Evolutionary conservation across 306 rosid genomes (phyloP).

Genomic region (Oemleria cerasiformis): DNA sequence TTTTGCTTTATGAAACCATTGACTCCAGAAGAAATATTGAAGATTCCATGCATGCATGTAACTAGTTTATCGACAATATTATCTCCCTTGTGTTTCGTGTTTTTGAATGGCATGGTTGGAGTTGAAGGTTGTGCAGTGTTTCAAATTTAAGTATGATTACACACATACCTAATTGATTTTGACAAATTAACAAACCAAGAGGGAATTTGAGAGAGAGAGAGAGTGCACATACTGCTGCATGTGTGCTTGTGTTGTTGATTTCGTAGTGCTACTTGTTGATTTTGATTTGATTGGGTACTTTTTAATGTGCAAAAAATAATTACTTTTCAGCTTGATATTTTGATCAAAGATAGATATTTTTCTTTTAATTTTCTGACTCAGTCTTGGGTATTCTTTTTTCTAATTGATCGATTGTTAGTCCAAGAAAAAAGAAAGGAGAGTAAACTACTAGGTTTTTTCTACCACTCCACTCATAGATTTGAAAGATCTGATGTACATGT

Average conservation of each 20-base stretch:
- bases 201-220: no score
- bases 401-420: no score
- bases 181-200: no score
- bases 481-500: slow-evolving; percentile 1
- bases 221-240: no score
- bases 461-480: no score
- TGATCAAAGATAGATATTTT: no score
- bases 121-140: neutral
- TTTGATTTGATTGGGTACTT: slow-evolving; percentile 9
- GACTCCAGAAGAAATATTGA: neutral
- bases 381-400: no score
- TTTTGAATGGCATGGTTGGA: neutral
- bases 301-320: neutral
- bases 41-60: neutral
- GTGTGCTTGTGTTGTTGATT: neutral
- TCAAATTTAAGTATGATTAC: neutral
- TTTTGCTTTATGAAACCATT: neutral
- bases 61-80: neutral
- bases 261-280: slow-evolving; percentile 2
- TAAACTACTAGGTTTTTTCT: neutral
- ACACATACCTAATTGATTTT: neutral
- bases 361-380: no score
- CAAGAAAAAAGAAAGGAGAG: no score
- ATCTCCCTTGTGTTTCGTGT: neutral
- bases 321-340: slow-evolving; percentile 6